A percentile compares a stretch with the other conserved stretches of the same genome.
phyloP scores from a whole-genome alignment of 1,284 basidiomycete species.

The Cryptococcus sp. region DNA sequence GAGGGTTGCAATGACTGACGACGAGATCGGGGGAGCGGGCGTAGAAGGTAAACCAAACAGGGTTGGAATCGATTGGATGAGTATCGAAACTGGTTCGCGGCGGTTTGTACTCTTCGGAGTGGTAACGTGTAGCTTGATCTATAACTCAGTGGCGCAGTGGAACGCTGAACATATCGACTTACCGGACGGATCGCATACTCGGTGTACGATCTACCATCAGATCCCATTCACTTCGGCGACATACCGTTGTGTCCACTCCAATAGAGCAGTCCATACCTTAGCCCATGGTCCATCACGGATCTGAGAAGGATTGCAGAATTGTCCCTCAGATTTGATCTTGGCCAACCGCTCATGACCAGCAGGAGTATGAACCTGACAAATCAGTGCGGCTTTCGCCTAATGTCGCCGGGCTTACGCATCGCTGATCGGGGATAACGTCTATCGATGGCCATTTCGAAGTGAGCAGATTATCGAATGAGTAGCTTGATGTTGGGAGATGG shows the following conservation, averaged over 20 bases:
- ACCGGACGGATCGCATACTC: no score
- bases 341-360: slow-evolving; percentile 13
- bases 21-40: no score
- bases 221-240: no score
- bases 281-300: slow-evolving; percentile 14
- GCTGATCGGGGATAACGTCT: slow-evolving; percentile 18
- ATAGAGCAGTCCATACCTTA: slow-evolving; percentile 11
- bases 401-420: slow-evolving; percentile 12
- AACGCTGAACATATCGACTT: no score
- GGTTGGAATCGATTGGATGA: no score
- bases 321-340: slow-evolving; percentile 3
- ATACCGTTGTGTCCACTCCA: slow-evolving; percentile 11
- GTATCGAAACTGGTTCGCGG: no score
- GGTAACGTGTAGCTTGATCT: no score
- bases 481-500: slow-evolving; percentile 17
- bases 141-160: no score
- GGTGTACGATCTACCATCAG: no score
- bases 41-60: no score
- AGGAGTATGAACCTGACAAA: slow-evolving; percentile 13
- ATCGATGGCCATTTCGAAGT: slow-evolving; percentile 9
- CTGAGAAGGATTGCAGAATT: slow-evolving; percentile 8
- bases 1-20: neutral
- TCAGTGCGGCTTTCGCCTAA: neutral
- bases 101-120: no score
- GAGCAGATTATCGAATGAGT: slow-evolving; percentile 18